These are phyloP conservation scores for Medakamo hakoo DNA, from an alignment of 139 green algal genomes.

Conservation along the genomic window DNA sequence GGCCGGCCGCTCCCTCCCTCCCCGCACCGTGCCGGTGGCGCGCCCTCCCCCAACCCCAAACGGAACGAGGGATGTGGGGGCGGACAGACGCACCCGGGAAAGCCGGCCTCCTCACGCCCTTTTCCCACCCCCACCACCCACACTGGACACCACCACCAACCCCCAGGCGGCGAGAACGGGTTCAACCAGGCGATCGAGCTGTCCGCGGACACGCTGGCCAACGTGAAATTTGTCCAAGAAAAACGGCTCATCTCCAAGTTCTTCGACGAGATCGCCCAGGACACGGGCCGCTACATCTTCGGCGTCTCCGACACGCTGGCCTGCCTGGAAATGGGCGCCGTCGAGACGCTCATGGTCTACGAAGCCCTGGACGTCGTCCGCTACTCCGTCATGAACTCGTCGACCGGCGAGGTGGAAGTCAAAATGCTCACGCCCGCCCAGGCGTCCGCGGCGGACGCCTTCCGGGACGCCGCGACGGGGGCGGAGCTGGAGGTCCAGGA, in stretches of 20 bases:
- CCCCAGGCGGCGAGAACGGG: conserved; percentile 87
- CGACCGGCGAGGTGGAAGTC: conserved; percentile 37
- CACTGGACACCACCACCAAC: too few relatives aligned
- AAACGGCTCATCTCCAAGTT: conserved; percentile 79
- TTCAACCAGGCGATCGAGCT: conserved; percentile 99
- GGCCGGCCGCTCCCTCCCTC: too few relatives aligned
- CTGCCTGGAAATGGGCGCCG: conserved; percentile 97
- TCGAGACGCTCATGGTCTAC: conserved; percentile 97
- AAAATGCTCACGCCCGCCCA: conserved; percentile 84
- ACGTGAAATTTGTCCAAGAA: conserved; percentile 99
- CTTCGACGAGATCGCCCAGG: conserved; percentile 97
- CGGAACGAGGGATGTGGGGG: too few relatives aligned
- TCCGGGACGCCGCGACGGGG: conserved; percentile 73
- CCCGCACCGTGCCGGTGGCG: too few relatives aligned
- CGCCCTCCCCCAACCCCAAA: too few relatives aligned
- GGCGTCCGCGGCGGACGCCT: conserved; percentile 42
- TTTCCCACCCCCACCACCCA: too few relatives aligned
- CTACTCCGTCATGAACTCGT: conserved; percentile 59
- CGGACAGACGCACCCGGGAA: too few relatives aligned
- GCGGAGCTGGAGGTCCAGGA: conserved; percentile 82
- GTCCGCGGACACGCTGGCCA: conserved; percentile 80
- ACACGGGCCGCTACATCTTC: conserved; percentile 90
- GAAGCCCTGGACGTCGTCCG: conserved; percentile 72
- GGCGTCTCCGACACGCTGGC: conserved; percentile 83
- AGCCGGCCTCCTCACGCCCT: too few relatives aligned